Conservation (phyloP, 345 rosid species). For the Lepidium didymum region DNA sequence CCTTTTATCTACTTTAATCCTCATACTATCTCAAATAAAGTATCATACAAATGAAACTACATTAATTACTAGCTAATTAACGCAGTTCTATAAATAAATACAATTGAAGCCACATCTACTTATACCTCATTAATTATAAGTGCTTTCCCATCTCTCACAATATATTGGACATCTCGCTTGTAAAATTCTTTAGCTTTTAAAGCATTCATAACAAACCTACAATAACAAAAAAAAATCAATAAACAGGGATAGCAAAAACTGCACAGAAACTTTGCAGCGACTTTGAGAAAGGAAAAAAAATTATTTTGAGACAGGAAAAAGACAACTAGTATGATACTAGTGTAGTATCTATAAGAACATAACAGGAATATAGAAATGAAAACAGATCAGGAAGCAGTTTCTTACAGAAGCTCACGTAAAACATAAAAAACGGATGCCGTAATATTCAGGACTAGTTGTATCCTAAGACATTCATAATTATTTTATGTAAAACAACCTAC, state of each 20-base stretch:
- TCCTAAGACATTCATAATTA: not conserved
- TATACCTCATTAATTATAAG: slow-evolving; percentile 90
- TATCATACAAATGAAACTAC: not conserved
- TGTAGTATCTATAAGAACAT: not conserved
- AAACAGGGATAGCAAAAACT: not conserved
- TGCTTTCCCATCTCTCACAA: slow-evolving; percentile 89
- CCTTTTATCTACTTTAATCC: not conserved
- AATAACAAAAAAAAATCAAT: slow-evolving; percentile 12
- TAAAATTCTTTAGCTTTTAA: slow-evolving; percentile 96
- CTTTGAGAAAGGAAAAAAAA: not conserved
- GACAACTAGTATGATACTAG: not conserved
- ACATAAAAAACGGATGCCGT: not conserved
- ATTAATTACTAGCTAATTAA: not conserved
- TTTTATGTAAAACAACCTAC: not conserved
- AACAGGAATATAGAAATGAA: not conserved
- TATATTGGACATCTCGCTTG: slow-evolving; percentile 84
- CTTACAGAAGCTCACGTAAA: not conserved
- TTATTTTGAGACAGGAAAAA: not conserved
- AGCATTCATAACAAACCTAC: slow-evolving; percentile 94
- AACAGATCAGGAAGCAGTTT: not conserved
- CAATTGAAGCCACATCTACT: not conserved
- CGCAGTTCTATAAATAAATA: not conserved
- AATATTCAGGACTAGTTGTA: not conserved
- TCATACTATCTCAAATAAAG: not conserved
- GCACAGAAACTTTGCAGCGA: not conserved